Conservation (phyloP, 1,284 basidiomycete genomes). For the Leccinum huronense region DNA sequence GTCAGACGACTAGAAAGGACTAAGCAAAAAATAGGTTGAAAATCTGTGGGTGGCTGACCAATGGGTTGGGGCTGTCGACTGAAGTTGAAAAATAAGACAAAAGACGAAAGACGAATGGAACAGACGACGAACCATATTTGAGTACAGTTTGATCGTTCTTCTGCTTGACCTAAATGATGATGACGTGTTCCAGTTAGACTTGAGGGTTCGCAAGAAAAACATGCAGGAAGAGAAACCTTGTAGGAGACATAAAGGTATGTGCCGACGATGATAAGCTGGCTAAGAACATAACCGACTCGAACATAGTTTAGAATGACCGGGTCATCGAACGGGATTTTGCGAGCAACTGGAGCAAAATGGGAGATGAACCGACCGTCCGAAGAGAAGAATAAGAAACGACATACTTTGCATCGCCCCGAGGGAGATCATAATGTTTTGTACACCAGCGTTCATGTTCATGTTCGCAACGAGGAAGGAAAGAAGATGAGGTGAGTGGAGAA, state of each 20-base stretch:
- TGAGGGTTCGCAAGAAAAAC: not conserved
- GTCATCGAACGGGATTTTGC: conserved; percentile 90
- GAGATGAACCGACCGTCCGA: not conserved
- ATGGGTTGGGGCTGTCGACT: conserved; percentile 62
- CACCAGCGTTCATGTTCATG: conserved; percentile 57
- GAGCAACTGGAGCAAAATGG: conserved; percentile 60
- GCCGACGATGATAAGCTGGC: conserved; percentile 69
- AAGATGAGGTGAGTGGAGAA: conserved; percentile 10
- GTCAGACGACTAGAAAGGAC: conserved; percentile 55
- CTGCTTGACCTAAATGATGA: conserved; percentile 69
- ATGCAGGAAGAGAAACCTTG: conserved; percentile 46
- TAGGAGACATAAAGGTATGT: conserved; percentile 76
- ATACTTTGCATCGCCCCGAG: conserved; percentile 88
- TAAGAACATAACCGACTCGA: conserved; percentile 78
- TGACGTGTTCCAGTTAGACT: conserved; percentile 23
- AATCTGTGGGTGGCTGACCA: conserved; percentile 44
- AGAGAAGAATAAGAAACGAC: conserved; percentile 16
- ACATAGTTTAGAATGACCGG: conserved; percentile 82
- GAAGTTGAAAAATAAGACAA: conserved; percentile 5
- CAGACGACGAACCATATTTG: conserved; percentile 75
- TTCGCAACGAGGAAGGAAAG: conserved; percentile 19
- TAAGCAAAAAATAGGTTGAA: conserved; percentile 9
- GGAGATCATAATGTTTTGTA: conserved; percentile 79
- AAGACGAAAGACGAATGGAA: not conserved
- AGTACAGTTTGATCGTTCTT: conserved; percentile 96